A percentile compares a stretch with the other conserved stretches of the same genome.
These are phyloP conservation scores for Podospora anserina DNA, from an alignment of 495 filamentous ascomycete genomes.

Conservation along the genomic window DNA sequence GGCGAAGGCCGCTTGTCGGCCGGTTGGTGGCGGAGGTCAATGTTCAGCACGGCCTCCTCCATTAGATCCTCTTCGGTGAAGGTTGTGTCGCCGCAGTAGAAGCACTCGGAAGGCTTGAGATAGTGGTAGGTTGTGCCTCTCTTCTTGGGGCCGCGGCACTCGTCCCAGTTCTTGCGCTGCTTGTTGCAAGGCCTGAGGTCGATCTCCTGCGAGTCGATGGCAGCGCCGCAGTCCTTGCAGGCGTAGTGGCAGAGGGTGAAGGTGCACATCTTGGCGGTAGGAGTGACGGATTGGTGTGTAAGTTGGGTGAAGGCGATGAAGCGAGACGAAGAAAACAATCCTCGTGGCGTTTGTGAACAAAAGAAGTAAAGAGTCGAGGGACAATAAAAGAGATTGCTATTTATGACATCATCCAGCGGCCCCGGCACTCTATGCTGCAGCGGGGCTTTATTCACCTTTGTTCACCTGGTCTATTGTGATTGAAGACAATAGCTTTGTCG, in stretches of 20 bases:
- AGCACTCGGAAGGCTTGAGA: neutral
- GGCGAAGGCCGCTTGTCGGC: neutral
- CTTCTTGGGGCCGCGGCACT: neutral
- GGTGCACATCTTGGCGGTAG: slow-evolving; percentile 3
- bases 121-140: neutral
- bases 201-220: neutral
- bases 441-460: neutral
- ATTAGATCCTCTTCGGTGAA: neutral
- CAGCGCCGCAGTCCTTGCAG: neutral
- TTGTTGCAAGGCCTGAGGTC: neutral
- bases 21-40: neutral
- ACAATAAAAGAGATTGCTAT: neutral
- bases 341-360: neutral
- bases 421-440: neutral
- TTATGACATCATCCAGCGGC: neutral
- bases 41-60: neutral
- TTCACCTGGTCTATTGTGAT: neutral
- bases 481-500: neutral
- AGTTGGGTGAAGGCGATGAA: neutral
- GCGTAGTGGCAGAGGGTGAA: slow-evolving; percentile 1
- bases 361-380: neutral
- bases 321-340: neutral
- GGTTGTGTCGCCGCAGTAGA: neutral
- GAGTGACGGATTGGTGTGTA: neutral
- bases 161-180: neutral